These are phyloP conservation scores for Tilletiopsis washingtonensis DNA, from an alignment of 1,284 basidiomycete species.

Conservation along the genomic window DNA sequence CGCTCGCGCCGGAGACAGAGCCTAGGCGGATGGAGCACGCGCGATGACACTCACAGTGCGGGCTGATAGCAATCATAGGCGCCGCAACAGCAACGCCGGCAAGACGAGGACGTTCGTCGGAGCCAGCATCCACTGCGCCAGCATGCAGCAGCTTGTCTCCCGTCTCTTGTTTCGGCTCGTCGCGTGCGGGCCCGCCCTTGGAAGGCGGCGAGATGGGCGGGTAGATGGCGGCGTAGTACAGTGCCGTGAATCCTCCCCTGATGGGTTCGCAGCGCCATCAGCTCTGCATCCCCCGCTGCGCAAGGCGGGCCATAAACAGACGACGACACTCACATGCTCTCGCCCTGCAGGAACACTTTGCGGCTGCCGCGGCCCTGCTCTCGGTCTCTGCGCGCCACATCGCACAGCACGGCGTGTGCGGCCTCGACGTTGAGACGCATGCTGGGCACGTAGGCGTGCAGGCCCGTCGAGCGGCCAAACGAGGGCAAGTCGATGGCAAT, in stretches of 20 bases:
- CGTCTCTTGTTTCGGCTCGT: too few relatives aligned
- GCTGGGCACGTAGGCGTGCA: slow-evolving; percentile 51
- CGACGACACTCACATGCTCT: slow-evolving; percentile 16
- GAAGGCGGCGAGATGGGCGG: slow-evolving; percentile 21
- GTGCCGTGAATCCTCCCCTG: slow-evolving; percentile 50
- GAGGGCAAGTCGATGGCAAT: slow-evolving; percentile 53
- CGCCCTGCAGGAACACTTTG: slow-evolving; percentile 49
- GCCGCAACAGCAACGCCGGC: slow-evolving; percentile 49
- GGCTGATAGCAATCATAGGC: slow-evolving; percentile 50
- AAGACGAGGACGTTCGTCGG: slow-evolving; percentile 20
- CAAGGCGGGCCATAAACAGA: too few relatives aligned
- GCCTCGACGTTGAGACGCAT: slow-evolving; percentile 50
- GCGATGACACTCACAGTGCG: slow-evolving; percentile 18
- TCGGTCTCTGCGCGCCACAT: slow-evolving; percentile 41
- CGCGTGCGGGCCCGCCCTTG: slow-evolving; percentile 5
- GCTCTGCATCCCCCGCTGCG: too few relatives aligned
- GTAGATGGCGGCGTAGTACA: slow-evolving; percentile 43
- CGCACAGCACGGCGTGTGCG: slow-evolving; percentile 51
- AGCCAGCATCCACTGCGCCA: too few relatives aligned
- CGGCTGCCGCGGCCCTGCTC: slow-evolving; percentile 6
- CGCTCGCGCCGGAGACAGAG: too few relatives aligned
- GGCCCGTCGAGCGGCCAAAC: slow-evolving; percentile 48
- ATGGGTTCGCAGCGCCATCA: slow-evolving; percentile 14
- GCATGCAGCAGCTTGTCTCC: too few relatives aligned
- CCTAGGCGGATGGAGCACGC: background rate